Evolutionary conservation across 2,329 filamentous ascomycete species (phyloP), one percentile per base, ranked within the genome.

Genomic region (Coleophoma eucalyptorum): DNA sequence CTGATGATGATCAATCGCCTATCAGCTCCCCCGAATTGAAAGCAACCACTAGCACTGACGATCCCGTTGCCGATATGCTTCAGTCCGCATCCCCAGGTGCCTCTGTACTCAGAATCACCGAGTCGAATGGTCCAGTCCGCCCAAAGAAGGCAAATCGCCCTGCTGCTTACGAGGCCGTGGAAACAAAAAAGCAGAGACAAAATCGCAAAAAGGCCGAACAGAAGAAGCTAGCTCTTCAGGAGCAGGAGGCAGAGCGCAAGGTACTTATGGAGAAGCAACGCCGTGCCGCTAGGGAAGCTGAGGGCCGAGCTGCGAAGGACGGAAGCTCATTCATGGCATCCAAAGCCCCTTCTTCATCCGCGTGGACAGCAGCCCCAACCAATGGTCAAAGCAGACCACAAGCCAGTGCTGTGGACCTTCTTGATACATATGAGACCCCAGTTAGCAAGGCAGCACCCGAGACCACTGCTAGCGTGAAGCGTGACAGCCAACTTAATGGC

Each of bases 171-270:
- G 84, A 89, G 68, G 78, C 80, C 45, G 80, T 79, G 16, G 89
- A 96, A 76, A 88, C 87, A 18, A 97, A 97, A 86, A 97, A 97
- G 78, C 90, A 96, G 75, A 86, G 91, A 53, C 92, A 97, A 75
- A 94, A 96, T 74, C 83, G 86, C 59, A 84, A 87, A 75, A 97
- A 96, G 83, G 84, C 81, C 35, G 91, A 96, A 71, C 86, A 84
- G 51, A 84, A 84, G 63, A 94, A 90, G 77, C 75, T 78, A 31
- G 78, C 81, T 51, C 84, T 88, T 31, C 86, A 92, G 65, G 87
- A 89, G 61, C 83, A 87, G 1, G 92, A 97, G 72, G 81, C 84
- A 65, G 79, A 89, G 63, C 86, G 92, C 64, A 89, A 90, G 73
- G 74, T 75, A 35, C 77, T 89, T 54, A 76, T 89, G 62, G 91